Percentiles rank a stretch among this genome's conserved stretches.
These are phyloP conservation scores for Colletotrichum karsti DNA, from an alignment of 2,329 filamentous ascomycete species.

Conservation along the genomic window DNA sequence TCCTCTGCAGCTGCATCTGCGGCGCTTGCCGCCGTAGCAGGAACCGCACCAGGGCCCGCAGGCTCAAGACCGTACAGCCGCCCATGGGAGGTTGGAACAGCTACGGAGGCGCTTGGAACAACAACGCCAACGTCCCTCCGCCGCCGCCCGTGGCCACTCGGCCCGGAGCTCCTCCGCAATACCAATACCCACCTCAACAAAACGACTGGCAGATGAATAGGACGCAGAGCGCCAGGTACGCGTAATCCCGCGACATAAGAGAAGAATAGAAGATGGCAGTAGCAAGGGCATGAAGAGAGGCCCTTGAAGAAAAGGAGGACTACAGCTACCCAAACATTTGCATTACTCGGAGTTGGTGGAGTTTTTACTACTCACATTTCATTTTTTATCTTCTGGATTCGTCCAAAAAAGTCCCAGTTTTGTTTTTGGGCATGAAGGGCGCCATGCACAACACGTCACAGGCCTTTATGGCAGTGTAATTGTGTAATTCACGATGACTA, in stretches of 20 bases:
- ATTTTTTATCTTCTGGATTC: neutral
- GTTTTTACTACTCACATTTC: slow-evolving; percentile 2
- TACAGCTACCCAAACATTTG: slow-evolving; percentile 27
- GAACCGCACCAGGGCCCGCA: slow-evolving; percentile 30
- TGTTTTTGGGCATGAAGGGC: neutral
- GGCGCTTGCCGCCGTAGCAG: slow-evolving; percentile 44
- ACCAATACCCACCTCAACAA: slow-evolving; percentile 5
- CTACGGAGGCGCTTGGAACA: slow-evolving; percentile 27
- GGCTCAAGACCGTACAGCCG: slow-evolving; percentile 32
- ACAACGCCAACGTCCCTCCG: slow-evolving; percentile 16
- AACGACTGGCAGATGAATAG: slow-evolving; percentile 22
- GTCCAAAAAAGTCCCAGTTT: neutral
- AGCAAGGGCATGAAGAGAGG: neutral
- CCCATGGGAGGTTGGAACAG: slow-evolving; percentile 31
- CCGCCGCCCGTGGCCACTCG: slow-evolving; percentile 18
- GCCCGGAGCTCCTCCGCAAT: slow-evolving; percentile 11
- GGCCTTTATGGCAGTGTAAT: neutral
- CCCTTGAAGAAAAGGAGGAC: neutral
- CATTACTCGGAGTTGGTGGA: slow-evolving; percentile 27
- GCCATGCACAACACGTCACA: neutral
- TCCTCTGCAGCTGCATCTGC: slow-evolving; percentile 73
- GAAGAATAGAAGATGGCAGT: no score
- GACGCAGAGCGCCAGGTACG: slow-evolving; percentile 33
- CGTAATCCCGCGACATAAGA: slow-evolving; percentile 22
- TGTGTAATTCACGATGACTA: slow-evolving; percentile 22